Base-by-base conservation (phyloP, 331 rosid genomes). In the Malus hybrid region DNA sequence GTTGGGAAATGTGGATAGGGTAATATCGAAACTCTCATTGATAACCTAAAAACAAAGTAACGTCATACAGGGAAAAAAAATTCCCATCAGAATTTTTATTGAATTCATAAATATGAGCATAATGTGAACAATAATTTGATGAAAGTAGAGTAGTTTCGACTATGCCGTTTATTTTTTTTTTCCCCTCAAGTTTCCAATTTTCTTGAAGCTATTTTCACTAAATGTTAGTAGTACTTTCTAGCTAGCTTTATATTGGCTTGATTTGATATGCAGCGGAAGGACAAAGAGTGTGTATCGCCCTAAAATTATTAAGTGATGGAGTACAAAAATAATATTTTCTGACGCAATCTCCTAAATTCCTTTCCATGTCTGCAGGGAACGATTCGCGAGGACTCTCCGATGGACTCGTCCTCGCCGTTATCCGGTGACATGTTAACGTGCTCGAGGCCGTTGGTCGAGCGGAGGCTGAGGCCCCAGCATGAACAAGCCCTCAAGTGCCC, bases 401-500 rank as follows among this genome's bases (percentile, higher is more conserved):
- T 91, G 88, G 94, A 91, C 71, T 88, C 93, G 19, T 83, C 95
- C 3, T 87, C 92, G 4, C 83, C 92, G 18, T 46, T 73, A 18
- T 80, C 90, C 2, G 91, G 88, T 31, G 93, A 90, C 78, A 89
- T 89, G 88, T 78, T 93, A 18, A 72, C 87, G 59, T 93, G 96
- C 76, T 87, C 98, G 3, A 76, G 89, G 74, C 92, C 97, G 10
- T 52, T 86, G 85, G 86, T 85, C 52, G 98, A 90, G 68, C 87
- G 93, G 52, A 84, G 88, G 65, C 77, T 92, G 48, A 85, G 97
- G 77, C 96, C 97, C 1, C 95, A 84, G 3, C 90, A 86, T 9
- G 97, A 92, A 65, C 93, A 85, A 82, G 88, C 91, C 0, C 85
- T 90, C 31, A 94, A 94, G 70, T 94, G 99, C 61, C 99, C 99